Evolutionary conservation across 306 rosid genomes (phyloP), one percentile per base, ranked within the genome.

Genomic region (Astragalus glycyphyllos): DNA sequence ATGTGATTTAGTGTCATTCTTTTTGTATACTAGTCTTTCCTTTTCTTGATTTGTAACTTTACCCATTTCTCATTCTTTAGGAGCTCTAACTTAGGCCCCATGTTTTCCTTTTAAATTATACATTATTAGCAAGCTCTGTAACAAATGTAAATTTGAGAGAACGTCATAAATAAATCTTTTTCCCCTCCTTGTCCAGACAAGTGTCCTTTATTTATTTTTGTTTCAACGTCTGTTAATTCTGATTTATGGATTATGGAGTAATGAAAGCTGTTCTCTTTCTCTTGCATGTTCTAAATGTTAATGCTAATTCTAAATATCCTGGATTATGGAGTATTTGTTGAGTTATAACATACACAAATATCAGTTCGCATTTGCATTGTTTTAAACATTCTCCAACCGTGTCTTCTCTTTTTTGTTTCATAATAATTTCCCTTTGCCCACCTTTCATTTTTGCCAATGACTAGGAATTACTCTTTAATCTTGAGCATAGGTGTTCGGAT

Each of bases 1-100:
- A 60, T 12, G 45, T 63, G 49, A 65, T 72, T 80, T 83, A 80
- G 86, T 69, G 49, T 69, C 88, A 92, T 92, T 87, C 85, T 90
- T 90, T 87, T 88, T 87, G 86, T 88, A 84, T 78, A 82, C 85
- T 77, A 69, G 78, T 58, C 65, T 80, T 68, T 55, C 51, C 58
- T 72, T 71, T 60, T 60, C 58, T 46, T 41, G 55, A 63, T 71
- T 77, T 81, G 61, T 59, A 78, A 69, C 81, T 77, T 73, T 55
- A 34, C 20, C 63, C 64, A n/a, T 67, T 57, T 59, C 80, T 46
- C 79, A 72, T 85, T 89, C 86, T 81, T 87, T 84, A 71, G 65
- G 75, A 83, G 86, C 65, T 58, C 77, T 83, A 80, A 78, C 80
- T 59, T 73, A 81, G 83, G 84, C 69, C 81, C 13, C 68, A 4